These are phyloP conservation scores for Trichophaea hybrida DNA, from an alignment of 2,329 filamentous ascomycete genomes.

Conservation along the genomic window DNA sequence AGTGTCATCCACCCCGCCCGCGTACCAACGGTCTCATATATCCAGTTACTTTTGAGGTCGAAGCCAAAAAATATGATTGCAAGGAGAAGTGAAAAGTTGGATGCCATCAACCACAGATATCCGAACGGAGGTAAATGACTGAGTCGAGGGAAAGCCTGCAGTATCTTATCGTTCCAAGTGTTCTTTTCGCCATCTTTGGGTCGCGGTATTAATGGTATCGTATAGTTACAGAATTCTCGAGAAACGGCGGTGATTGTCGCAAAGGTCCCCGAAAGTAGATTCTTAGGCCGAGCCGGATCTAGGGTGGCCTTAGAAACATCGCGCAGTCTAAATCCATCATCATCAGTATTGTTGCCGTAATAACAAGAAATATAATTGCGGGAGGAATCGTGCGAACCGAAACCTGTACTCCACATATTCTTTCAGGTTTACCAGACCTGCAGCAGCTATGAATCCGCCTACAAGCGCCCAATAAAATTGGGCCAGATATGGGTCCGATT, in stretches of 20 bases:
- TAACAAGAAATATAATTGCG: background rate
- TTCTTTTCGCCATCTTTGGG: slow-evolving; percentile 17
- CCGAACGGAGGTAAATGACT: slow-evolving; percentile 33
- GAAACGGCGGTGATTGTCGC: slow-evolving; percentile 42
- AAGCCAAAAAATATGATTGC: slow-evolving; percentile 44
- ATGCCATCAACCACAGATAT: slow-evolving; percentile 32
- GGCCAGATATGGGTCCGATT: slow-evolving; percentile 31
- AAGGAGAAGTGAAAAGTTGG: slow-evolving; percentile 39
- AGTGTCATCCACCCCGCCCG: slow-evolving; percentile 41
- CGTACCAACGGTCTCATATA: slow-evolving; percentile 44
- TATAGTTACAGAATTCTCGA: slow-evolving; percentile 40
- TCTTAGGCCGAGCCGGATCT: slow-evolving; percentile 42
- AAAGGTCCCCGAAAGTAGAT: slow-evolving; percentile 35
- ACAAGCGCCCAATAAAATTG: slow-evolving; percentile 38
- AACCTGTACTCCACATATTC: slow-evolving; percentile 39
- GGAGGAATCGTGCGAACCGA: slow-evolving; percentile 31
- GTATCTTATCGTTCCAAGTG: background rate
- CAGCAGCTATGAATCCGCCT: slow-evolving; percentile 34
- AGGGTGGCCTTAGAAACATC: slow-evolving; percentile 31
- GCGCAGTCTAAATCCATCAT: slow-evolving; percentile 33
- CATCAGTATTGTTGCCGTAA: background rate
- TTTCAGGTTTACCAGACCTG: slow-evolving; percentile 34
- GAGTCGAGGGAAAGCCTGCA: slow-evolving; percentile 24
- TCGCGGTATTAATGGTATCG: slow-evolving; percentile 30
- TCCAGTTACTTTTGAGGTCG: slow-evolving; percentile 34